Evolutionary conservation across 2,329 filamentous ascomycete genomes (phyloP).

Genomic region (Ceratocystis cacaofunesta): DNA sequence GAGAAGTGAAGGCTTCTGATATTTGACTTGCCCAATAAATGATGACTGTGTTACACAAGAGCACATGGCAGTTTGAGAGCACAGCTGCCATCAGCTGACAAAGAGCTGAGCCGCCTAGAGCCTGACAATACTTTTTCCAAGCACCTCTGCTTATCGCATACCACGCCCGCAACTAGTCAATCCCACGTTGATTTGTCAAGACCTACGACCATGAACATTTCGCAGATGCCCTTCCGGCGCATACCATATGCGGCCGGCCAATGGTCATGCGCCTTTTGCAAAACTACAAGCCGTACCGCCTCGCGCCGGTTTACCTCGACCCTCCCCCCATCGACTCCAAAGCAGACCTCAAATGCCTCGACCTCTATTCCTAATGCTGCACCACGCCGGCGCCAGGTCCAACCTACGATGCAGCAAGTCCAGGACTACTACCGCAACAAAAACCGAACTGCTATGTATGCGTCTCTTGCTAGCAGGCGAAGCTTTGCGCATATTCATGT

Average conservation of each 20-base stretch:
- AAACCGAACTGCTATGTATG: constrained; percentile 45
- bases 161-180: background rate
- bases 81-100: background rate
- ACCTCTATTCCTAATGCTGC: constrained; percentile 19
- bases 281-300: constrained; percentile 10
- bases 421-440: constrained; percentile 48
- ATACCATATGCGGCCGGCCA: constrained; percentile 8
- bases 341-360: constrained; percentile 16
- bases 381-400: constrained; percentile 20
- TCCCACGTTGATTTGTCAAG: background rate
- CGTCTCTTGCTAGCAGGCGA: background rate
- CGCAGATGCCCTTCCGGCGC: constrained; percentile 14
- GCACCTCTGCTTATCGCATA: background rate
- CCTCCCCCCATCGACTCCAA: constrained; percentile 8
- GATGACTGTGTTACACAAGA: background rate
- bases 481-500: background rate
- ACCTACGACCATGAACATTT: constrained; percentile 14
- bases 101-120: background rate
- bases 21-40: too few relatives aligned
- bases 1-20: too few relatives aligned
- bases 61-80: background rate
- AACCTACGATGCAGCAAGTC: constrained; percentile 45
- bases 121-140: constrained; percentile 6
- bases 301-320: constrained; percentile 15
- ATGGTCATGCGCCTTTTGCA: constrained; percentile 14